A percentile compares a stretch with the other conserved stretches of the same genome.
phyloP scores from a whole-genome alignment of 1,284 basidiomycete species.

The Ustilago curta region DNA sequence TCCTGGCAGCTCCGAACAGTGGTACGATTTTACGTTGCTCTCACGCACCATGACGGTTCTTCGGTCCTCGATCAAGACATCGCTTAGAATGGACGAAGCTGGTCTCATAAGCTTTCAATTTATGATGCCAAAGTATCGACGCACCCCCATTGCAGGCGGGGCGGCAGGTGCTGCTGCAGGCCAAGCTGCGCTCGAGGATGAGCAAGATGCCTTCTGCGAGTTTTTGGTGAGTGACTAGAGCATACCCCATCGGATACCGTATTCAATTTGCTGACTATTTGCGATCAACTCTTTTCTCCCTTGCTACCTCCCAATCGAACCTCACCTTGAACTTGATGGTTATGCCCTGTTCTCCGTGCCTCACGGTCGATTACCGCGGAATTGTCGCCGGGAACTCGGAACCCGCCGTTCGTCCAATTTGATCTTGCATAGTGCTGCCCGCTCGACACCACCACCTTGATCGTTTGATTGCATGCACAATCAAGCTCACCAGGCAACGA shows the following conservation, averaged over 20 bases:
- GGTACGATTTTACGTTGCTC: constrained; percentile 51
- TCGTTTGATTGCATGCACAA: constrained; percentile 1
- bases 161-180: constrained; percentile 16
- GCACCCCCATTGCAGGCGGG: constrained; percentile 6
- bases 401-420: not conserved
- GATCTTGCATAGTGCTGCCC: constrained; percentile 37
- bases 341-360: not conserved
- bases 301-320: not conserved
- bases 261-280: constrained; percentile 1
- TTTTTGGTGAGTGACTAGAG: constrained; percentile 44
- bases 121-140: constrained; percentile 58
- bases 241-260: not conserved
- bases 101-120: constrained; percentile 64
- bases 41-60: constrained; percentile 52
- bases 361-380: not conserved
- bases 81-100: constrained; percentile 55
- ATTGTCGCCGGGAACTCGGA: not conserved
- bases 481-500: not conserved
- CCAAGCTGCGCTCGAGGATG: constrained; percentile 38
- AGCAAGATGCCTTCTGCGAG: constrained; percentile 59
- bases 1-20: constrained; percentile 36
- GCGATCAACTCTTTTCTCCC: not conserved
- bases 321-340: not conserved
- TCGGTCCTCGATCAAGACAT: constrained; percentile 57
- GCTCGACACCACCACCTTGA: constrained; percentile 34